Conservation (phyloP, 306 rosid species). For the Vicia villosa region DNA sequence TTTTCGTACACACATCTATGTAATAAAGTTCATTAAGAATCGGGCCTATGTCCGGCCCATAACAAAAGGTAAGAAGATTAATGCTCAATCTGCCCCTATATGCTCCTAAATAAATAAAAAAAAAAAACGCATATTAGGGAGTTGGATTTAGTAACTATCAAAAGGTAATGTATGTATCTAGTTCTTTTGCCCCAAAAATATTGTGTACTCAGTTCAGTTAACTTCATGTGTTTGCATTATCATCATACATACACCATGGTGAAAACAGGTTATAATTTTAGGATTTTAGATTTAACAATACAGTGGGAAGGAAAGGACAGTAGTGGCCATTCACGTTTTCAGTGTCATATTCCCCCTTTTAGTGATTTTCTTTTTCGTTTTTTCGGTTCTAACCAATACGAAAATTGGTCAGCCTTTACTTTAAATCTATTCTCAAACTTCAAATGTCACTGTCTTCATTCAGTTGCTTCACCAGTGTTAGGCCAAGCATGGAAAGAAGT, state of each 20-base stretch:
- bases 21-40: background rate
- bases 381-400: background rate
- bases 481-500: constrained; percentile 10
- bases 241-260: background rate
- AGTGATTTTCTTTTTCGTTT: too few relatives aligned
- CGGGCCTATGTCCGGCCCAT: background rate
- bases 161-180: background rate
- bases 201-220: background rate
- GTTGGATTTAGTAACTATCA: background rate
- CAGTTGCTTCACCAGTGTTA: background rate
- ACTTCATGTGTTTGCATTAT: background rate
- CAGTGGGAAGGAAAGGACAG: background rate
- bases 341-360: background rate
- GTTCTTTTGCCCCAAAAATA: too few relatives aligned
- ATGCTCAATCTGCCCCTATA: too few relatives aligned
- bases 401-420: background rate
- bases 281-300: background rate
- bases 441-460: background rate
- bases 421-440: background rate
- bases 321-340: background rate
- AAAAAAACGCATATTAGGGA: too few relatives aligned
- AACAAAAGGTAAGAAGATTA: constrained; percentile 1
- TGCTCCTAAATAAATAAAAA: too few relatives aligned
- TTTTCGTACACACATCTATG: background rate
- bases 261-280: background rate